Conservation (phyloP, 768 basidiomycete species). For the Leucogyrophana mollusca region DNA sequence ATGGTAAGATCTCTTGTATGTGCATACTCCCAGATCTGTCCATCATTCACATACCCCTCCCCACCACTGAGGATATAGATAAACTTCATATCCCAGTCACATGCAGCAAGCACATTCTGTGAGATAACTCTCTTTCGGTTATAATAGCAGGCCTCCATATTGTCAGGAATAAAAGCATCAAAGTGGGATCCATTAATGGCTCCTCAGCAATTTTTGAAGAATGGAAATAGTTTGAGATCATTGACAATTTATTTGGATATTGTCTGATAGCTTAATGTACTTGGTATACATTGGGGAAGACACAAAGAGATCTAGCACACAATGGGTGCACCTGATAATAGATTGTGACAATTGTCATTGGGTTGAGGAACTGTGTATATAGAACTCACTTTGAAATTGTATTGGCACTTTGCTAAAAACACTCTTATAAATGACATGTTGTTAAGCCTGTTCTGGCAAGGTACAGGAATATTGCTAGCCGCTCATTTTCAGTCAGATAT, state of each 20-base stretch:
- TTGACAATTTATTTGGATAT: too few relatives aligned
- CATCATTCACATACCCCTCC: constrained; percentile 27
- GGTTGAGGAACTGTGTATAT: too few relatives aligned
- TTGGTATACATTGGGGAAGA: constrained; percentile 17
- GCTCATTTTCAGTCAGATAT: too few relatives aligned
- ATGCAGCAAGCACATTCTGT: constrained; percentile 24
- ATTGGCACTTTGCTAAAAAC: too few relatives aligned
- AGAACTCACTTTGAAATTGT: too few relatives aligned
- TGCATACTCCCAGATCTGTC: constrained; percentile 16
- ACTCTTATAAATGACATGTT: too few relatives aligned
- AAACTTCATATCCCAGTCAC: constrained; percentile 19
- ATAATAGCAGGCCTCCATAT: constrained; percentile 14
- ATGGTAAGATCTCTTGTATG: constrained; percentile 8
- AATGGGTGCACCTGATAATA: constrained; percentile 13
- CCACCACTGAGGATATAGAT: constrained; percentile 25
- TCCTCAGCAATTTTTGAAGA: constrained; percentile 21
- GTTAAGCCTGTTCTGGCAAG: too few relatives aligned
- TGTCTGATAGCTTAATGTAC: constrained; percentile 20
- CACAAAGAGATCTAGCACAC: constrained; percentile 14
- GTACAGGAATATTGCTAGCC: too few relatives aligned
- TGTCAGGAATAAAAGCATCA: constrained; percentile 16
- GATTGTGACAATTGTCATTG: too few relatives aligned
- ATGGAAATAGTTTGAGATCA: constrained; percentile 24
- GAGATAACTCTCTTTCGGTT: constrained; percentile 24
- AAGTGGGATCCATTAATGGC: constrained; percentile 27